A percentile compares a stretch with the other conserved stretches of the same genome.
phyloP scores from a whole-genome alignment of 164 flowering plant species.

The Pachysandra terminalis region DNA sequence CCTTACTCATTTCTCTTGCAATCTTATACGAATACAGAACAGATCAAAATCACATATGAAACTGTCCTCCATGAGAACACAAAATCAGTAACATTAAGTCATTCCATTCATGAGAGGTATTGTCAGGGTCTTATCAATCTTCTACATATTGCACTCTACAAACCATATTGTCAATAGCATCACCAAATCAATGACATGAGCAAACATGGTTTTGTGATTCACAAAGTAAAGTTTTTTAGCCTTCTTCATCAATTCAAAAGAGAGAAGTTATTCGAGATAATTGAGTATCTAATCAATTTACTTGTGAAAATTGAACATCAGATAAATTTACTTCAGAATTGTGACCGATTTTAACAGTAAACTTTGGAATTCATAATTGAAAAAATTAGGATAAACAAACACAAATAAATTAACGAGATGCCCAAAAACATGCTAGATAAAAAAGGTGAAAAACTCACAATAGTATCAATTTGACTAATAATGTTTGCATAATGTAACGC shows the following conservation, averaged over 20 bases:
- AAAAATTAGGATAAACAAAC: constrained; percentile 1
- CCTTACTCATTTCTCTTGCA: too few relatives aligned
- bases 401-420: background rate
- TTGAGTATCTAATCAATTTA: too few relatives aligned
- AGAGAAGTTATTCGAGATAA: too few relatives aligned
- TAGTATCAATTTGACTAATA: constrained; percentile 76
- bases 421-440: background rate
- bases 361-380: too few relatives aligned
- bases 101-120: background rate
- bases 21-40: too few relatives aligned
- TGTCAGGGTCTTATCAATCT: background rate
- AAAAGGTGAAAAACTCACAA: constrained; percentile 51
- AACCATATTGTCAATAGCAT: background rate
- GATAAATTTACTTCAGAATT: too few relatives aligned
- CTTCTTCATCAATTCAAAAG: background rate
- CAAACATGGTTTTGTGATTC: background rate
- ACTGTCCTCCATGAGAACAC: too few relatives aligned
- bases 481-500: constrained; percentile 93
- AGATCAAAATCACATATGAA: too few relatives aligned
- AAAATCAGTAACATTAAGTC: background rate
- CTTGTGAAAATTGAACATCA: background rate
- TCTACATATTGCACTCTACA: background rate
- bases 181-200: background rate
- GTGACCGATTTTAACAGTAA: background rate
- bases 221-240: background rate